These are phyloP conservation scores for Erigeron philadelphicus DNA, from an alignment of 140 eudicot genomes.

Conservation along the genomic window DNA sequence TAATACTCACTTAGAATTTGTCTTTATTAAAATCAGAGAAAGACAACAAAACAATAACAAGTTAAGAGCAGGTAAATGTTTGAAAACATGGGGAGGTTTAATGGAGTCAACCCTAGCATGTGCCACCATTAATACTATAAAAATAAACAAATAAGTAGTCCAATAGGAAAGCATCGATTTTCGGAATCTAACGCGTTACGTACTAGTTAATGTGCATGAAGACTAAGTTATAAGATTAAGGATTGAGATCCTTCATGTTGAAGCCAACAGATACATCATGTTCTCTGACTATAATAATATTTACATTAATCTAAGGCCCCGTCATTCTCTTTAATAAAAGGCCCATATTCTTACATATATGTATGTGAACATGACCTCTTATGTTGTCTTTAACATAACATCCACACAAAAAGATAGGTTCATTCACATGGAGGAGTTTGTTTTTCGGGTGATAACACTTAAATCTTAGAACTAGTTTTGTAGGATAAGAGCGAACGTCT, in stretches of 20 bases:
- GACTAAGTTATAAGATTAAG: background rate
- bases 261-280: no score
- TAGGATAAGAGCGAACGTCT: no score
- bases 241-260: background rate
- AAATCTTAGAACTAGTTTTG: background rate
- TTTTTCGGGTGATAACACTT: no score
- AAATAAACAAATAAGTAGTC: background rate
- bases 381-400: no score
- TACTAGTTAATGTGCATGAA: background rate
- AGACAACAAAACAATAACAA: constrained; percentile 24
- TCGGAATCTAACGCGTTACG: constrained; percentile 3
- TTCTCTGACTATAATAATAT: no score
- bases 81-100: constrained; percentile 46
- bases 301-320: no score
- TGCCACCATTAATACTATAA: constrained; percentile 27
- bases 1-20: constrained; percentile 18
- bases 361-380: no score
- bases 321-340: no score
- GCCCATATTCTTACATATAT: no score
- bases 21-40: constrained; percentile 17
- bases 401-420: no score
- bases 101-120: constrained; percentile 61
- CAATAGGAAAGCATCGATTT: constrained; percentile 1
- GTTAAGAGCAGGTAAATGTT: constrained; percentile 29
- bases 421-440: no score